A percentile compares a stretch with the other conserved stretches of the same genome.
Evolutionary conservation across 768 basidiomycete species (phyloP).

Genomic region (Udeniomyces megalosporus): DNA sequence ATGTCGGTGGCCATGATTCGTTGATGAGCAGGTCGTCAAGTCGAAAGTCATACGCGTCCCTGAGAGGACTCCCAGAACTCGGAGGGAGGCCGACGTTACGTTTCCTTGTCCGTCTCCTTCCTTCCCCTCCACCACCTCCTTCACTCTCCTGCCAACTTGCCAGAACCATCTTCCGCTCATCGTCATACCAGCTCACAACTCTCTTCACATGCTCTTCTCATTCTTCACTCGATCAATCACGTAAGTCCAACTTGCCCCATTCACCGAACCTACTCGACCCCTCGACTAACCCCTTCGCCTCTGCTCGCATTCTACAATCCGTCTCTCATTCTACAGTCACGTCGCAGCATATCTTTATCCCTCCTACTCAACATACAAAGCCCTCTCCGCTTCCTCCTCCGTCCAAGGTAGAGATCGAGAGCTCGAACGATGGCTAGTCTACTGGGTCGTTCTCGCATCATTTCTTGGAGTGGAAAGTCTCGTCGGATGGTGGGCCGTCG

Average conservation of each 20-base stretch:
- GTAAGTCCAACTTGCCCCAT: neutral
- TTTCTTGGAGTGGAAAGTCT: conserved; percentile 67
- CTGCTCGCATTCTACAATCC: neutral
- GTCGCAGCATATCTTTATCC: conserved; percentile 60
- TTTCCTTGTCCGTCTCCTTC: too few relatives aligned
- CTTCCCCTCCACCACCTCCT: too few relatives aligned
- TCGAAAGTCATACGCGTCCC: too few relatives aligned
- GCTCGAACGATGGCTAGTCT: conserved; percentile 90
- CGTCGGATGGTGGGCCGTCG: conserved; percentile 56
- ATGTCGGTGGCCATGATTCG: too few relatives aligned
- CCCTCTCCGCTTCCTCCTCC: conserved; percentile 40
- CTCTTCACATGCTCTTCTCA: neutral
- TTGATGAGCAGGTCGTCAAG: too few relatives aligned
- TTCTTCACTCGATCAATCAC: neutral
- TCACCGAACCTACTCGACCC: neutral
- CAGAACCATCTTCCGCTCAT: too few relatives aligned
- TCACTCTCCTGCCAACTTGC: too few relatives aligned
- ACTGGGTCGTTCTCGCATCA: conserved; percentile 50
- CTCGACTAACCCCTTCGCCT: neutral
- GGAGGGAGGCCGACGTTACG: too few relatives aligned
- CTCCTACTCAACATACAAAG: conserved; percentile 92
- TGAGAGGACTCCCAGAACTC: too few relatives aligned
- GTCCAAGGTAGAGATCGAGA: neutral
- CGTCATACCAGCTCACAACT: too few relatives aligned
- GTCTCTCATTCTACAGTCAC: conserved; percentile 7